phyloP scores from a whole-genome alignment of 2,329 filamentous ascomycete species.

The Penicillium sp. region DNA sequence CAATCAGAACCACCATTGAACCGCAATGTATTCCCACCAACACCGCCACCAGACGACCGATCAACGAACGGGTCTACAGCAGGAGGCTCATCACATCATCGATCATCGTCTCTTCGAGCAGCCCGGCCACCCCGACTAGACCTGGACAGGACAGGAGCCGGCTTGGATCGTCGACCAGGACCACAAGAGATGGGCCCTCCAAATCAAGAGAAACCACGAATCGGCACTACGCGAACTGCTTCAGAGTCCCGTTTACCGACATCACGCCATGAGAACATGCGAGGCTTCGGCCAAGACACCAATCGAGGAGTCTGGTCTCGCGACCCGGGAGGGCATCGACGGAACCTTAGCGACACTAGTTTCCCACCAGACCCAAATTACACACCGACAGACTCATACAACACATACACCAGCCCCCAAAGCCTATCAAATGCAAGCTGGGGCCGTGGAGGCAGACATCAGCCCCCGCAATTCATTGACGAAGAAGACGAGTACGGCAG shows the following conservation, averaged over 20 bases:
- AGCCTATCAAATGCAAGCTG: constrained; percentile 39
- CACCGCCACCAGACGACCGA: constrained; percentile 89
- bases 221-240: constrained; percentile 47
- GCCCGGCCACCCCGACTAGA: constrained; percentile 45
- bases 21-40: constrained; percentile 88
- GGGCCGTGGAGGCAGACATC: constrained; percentile 29
- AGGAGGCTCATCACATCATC: constrained; percentile 17
- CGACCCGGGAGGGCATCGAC: constrained; percentile 29
- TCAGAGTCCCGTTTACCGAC: constrained; percentile 49
- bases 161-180: constrained; percentile 32
- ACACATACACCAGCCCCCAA: constrained; percentile 61
- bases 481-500: constrained; percentile 75
- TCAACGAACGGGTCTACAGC: constrained; percentile 43
- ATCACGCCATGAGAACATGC: constrained; percentile 29
- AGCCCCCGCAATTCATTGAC: constrained; percentile 63
- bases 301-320: constrained; percentile 27
- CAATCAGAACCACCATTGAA: constrained; percentile 77
- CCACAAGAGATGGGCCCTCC: constrained; percentile 3
- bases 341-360: constrained; percentile 31
- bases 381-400: constrained; percentile 40
- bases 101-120: constrained; percentile 48
- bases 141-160: constrained; percentile 31
- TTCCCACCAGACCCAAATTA: constrained; percentile 6
- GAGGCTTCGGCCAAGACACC: constrained; percentile 26
- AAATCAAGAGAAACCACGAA: constrained; percentile 37